Conservation (phyloP, 208 protist species). For the Leishmania aethiopica region DNA sequence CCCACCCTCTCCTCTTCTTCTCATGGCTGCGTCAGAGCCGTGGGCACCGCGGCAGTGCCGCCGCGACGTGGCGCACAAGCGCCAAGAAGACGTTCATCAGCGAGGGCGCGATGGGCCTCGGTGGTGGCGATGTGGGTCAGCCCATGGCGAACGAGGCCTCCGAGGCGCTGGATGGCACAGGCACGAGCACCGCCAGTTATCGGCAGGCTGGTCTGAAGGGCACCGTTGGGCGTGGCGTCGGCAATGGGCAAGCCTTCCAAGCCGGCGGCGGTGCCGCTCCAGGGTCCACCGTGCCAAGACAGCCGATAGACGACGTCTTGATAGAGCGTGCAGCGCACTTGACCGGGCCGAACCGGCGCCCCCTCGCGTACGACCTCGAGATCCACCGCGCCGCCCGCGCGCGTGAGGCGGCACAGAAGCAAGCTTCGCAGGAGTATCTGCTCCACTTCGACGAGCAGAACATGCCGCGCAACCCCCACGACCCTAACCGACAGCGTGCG, state of each 20-base stretch:
- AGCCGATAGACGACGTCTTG: conserved; percentile 50
- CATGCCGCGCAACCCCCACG: conserved; percentile 55
- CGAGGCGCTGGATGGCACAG: conserved; percentile 27
- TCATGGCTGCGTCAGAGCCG: conserved; percentile 29
- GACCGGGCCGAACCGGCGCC: conserved; percentile 33
- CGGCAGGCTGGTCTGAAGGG: conserved; percentile 8
- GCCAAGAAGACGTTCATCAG: conserved; percentile 35
- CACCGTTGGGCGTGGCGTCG: conserved; percentile 4
- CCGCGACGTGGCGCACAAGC: conserved; percentile 7
- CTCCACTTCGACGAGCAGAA: conserved; percentile 47
- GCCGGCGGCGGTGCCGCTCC: conserved; percentile 17
- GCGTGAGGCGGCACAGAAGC: conserved; percentile 19
- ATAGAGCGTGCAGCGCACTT: conserved; percentile 35
- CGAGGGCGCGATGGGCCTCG: conserved; percentile 34
- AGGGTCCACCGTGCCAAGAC: conserved; percentile 34
- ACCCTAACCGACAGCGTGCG: conserved; percentile 35
- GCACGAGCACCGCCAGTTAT: conserved; percentile 11
- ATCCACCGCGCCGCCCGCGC: conserved; percentile 35
- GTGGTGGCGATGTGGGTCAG: conserved; percentile 29
- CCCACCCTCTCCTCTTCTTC: conserved; percentile 17
- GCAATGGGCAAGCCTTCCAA: not conserved
- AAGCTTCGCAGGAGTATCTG: conserved; percentile 23
- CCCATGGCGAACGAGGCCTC: conserved; percentile 29
- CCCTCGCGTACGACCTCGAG: conserved; percentile 58
- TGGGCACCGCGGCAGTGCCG: conserved; percentile 22